Base-by-base conservation (phyloP, 176 grass and related monocot genomes). In the Musa schizocarpa region DNA sequence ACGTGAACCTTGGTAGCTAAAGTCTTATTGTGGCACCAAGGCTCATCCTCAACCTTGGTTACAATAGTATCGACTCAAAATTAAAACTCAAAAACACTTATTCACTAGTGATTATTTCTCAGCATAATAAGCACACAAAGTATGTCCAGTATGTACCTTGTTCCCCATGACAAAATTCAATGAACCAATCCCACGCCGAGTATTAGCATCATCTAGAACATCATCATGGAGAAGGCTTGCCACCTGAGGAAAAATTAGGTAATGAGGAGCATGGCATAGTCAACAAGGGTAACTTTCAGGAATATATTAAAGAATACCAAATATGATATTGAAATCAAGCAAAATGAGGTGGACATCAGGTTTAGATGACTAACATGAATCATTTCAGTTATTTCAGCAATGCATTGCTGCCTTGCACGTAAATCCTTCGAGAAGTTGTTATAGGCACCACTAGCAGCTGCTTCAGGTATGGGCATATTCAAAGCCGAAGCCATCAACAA, bases 361-460 rank as follows among this genome's bases (percentile, higher is more conserved):
- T 61, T 75, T 27, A 43, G 0, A 70, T 48, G 48, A 89, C 88
- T 81, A 63, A 98, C 95, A 91, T 98, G 95, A 80, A 98, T 98
- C 95, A 98, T 98, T 91, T 98, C 95, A 76, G 88, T 91, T 78
- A 98, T 98, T 88, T 91, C 91, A 1, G 95, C 95, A 73, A 98
- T 82, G 17, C 79, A 85, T 54, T 91, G 95, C 24, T 98, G 95
- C 17, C 88, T 79, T 29, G 88, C 73, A 34, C 90, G 88, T 75
- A 94, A 80, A 63, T 85, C 89, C 73, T 64, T 73, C 43, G 48
- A n/a, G 13, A 80, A 72, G 53, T 57, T 29, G 73, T 21, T 52
- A 29, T 51, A 51, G 16, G 65, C 57, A 49, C 43, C 78, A 65
- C 62, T 48, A 54, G 58, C 78, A 80, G 13, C 57, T 73, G 69